Evolutionary conservation across 2,329 filamentous ascomycete genomes (phyloP).

Genomic region (Akanthomyces lecanii): DNA sequence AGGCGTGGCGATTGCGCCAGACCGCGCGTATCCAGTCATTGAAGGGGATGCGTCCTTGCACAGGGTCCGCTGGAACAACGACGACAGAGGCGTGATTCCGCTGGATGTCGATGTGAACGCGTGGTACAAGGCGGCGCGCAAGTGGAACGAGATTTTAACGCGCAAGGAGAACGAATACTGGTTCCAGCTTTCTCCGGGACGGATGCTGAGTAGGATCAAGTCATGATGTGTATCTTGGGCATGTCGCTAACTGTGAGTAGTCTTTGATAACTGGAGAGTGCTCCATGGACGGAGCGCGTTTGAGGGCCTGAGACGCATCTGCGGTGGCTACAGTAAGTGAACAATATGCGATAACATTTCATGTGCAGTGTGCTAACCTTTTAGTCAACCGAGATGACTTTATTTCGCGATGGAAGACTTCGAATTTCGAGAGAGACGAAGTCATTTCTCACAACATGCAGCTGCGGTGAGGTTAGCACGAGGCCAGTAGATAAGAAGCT

Average conservation of each 20-base stretch:
- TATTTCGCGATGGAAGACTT: slow-evolving; percentile 68
- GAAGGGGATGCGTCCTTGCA: slow-evolving; percentile 47
- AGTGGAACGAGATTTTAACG: slow-evolving; percentile 67
- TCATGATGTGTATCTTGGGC: neutral
- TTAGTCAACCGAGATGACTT: slow-evolving; percentile 77
- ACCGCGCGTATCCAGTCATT: slow-evolving; percentile 67
- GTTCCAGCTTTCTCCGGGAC: slow-evolving; percentile 77
- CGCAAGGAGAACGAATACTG: slow-evolving; percentile 65
- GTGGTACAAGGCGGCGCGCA: slow-evolving; percentile 79
- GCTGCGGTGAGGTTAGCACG: slow-evolving; percentile 16
- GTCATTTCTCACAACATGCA: slow-evolving; percentile 38
- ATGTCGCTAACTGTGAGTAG: slow-evolving; percentile 36
- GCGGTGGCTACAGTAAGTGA: slow-evolving; percentile 80
- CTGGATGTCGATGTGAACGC: slow-evolving; percentile 45
- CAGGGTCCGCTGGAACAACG: slow-evolving; percentile 89
- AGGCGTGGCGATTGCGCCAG: slow-evolving; percentile 74
- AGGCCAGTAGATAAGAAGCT: neutral
- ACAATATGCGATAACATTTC: neutral
- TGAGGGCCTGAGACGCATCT: slow-evolving; percentile 79
- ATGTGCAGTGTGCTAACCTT: slow-evolving; percentile 9
- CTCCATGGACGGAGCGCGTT: slow-evolving; percentile 83
- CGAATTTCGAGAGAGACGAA: slow-evolving; percentile 54
- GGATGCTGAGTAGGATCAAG: slow-evolving; percentile 59
- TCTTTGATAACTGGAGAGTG: slow-evolving; percentile 96
- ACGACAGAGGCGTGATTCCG: slow-evolving; percentile 71